A percentile compares a stretch with the other conserved stretches of the same genome.
Conservation (phyloP, 228 moss, liverwort and hornwort genomes). For the Sphagnum magellanicum region DNA sequence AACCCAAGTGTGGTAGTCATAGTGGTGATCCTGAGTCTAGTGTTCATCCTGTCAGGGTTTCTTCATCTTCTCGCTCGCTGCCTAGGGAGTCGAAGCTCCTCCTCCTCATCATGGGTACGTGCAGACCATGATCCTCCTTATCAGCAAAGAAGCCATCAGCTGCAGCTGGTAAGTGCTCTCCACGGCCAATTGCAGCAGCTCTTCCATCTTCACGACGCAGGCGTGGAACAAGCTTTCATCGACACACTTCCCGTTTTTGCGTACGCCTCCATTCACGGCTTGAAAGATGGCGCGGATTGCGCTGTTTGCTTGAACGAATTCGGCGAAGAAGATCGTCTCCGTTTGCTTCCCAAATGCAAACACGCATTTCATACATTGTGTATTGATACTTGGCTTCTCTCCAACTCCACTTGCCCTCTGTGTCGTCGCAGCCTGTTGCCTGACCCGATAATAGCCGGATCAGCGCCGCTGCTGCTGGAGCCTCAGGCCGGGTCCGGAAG, state of each 20-base stretch:
- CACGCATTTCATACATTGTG: conserved; percentile 80
- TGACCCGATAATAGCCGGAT: conserved; percentile 16
- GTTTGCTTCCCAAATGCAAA: conserved; percentile 73
- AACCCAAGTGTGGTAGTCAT: conserved; percentile 84
- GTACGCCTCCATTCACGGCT: conserved; percentile 45
- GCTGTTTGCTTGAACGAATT: conserved; percentile 76
- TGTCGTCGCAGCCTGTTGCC: conserved; percentile 54
- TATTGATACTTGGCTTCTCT: conserved; percentile 71
- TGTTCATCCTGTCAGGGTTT: conserved; percentile 83
- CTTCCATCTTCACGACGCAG: conserved; percentile 52
- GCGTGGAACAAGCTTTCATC: conserved; percentile 51
- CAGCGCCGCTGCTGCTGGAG: neutral
- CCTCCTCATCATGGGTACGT: too few species aligned
- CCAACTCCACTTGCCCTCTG: conserved; percentile 77
- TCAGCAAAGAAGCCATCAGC: conserved; percentile 21
- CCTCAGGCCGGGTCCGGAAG: neutral
- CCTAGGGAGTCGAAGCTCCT: conserved; percentile 28
- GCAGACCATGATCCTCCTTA: neutral
- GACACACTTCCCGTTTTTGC: conserved; percentile 60
- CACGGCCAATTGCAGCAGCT: conserved; percentile 57
- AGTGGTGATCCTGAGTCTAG: conserved; percentile 76
- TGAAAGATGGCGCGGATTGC: conserved; percentile 75
- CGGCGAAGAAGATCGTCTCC: conserved; percentile 55
- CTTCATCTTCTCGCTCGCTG: conserved; percentile 84
- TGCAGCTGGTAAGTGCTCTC: conserved; percentile 40